Evolutionary conservation across 140 eudicot species (phyloP), one percentile per base, ranked within the genome.

Genomic region (Oenanthe javanica): DNA sequence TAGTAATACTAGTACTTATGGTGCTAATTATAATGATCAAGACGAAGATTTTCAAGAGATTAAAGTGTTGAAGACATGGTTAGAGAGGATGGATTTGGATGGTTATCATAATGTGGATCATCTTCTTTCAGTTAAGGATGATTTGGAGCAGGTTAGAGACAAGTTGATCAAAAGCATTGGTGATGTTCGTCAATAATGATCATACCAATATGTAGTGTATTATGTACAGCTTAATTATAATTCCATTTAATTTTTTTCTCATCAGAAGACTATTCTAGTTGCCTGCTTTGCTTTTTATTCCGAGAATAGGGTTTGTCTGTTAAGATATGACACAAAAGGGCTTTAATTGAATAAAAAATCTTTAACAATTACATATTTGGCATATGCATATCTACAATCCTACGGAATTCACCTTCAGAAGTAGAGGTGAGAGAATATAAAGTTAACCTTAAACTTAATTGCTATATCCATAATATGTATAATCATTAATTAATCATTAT

Each of bases 81-180:
- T 51, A 46, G 70, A 36, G 18, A 52, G 69, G 2, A 15, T 77
- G 69, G 67, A 52, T 48, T 52, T 75, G 19, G 79, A 76, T 0
- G 27, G 38, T 7, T 76, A 13, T 50, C 13, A 76, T 76, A 3
- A 31, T 11, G 69, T 38, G 2, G 80, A 51, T 6, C 49, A 77
- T 50, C 80, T 77, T 31, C 36, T 51, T 46, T 1, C 16, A 36
- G 19, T 51, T 13, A 77, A 77, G 49, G 31, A 54, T 1, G 36
- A 77, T 31, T 77, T 77, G 80, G 80, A 77, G 69, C 25, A 77
- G 19, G 43, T 52, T 51, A 77, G 80, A 52, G 49, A 38, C 16
- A 31, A 10, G 16, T 12, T 77, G 16, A 19, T 51, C 18, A 11
- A 46, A 64, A 46, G 7, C 21, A 25, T 63, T 12, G 25, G 13